Evolutionary conservation across 306 rosid species (phyloP).

Genomic region (Quercus engelmannii): DNA sequence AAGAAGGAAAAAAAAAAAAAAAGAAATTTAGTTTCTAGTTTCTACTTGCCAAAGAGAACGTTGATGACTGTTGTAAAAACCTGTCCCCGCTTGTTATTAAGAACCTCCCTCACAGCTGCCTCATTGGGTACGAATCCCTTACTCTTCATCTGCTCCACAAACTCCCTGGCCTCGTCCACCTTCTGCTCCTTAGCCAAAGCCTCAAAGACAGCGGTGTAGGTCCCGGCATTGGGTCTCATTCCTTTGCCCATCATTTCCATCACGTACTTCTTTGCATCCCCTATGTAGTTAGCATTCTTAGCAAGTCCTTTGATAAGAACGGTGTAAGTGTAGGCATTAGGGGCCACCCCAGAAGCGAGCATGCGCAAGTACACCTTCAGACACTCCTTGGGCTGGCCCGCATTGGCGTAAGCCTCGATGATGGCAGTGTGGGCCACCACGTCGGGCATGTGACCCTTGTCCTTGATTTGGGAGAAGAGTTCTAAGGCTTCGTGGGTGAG

Average conservation of each 20-base stretch:
- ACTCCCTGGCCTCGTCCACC: slow-evolving; percentile 46
- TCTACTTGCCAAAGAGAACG: slow-evolving; percentile 58
- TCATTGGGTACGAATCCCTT: slow-evolving; percentile 62
- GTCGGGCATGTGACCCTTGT: slow-evolving; percentile 73
- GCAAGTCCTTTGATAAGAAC: slow-evolving; percentile 58
- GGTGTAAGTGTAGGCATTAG: slow-evolving; percentile 66
- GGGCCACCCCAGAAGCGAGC: slow-evolving; percentile 67
- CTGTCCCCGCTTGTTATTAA: slow-evolving; percentile 40
- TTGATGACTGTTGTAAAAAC: slow-evolving; percentile 42
- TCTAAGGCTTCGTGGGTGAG: slow-evolving; percentile 70
- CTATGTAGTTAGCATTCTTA: slow-evolving; percentile 26
- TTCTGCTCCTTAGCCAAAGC: slow-evolving; percentile 43
- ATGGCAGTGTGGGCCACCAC: slow-evolving; percentile 75
- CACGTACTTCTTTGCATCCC: slow-evolving; percentile 49
- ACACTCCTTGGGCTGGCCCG: slow-evolving; percentile 58
- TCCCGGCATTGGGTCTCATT: slow-evolving; percentile 59
- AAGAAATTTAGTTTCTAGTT: not conserved
- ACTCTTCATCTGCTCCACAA: slow-evolving; percentile 46
- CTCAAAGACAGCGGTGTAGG: slow-evolving; percentile 55
- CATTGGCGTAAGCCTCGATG: slow-evolving; percentile 63
- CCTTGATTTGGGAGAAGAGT: slow-evolving; percentile 68
- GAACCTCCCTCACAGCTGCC: slow-evolving; percentile 55
- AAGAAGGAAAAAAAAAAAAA: not conserved
- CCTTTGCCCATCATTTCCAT: slow-evolving; percentile 73
- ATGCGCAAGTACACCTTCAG: slow-evolving; percentile 62